Conservation (phyloP, 257 asterid species). For the Anisodus acutangulus region DNA sequence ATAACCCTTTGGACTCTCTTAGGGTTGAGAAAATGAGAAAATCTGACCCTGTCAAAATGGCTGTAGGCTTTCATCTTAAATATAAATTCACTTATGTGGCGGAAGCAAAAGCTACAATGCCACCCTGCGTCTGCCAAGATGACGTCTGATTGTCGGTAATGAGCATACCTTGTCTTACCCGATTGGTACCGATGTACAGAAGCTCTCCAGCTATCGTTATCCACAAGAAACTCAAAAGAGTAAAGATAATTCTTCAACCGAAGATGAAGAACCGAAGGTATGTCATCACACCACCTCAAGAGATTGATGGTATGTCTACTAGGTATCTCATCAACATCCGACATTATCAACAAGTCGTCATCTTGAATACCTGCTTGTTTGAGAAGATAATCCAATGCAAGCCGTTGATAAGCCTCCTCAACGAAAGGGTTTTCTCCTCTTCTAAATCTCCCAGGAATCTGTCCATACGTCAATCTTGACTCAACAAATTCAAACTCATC, state of each 20-base stretch:
- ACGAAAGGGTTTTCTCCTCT: slow-evolving; percentile 79
- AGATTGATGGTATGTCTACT: slow-evolving; percentile 76
- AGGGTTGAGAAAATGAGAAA: slow-evolving; percentile 65
- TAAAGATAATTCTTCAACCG: slow-evolving; percentile 73
- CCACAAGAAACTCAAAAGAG: slow-evolving; percentile 76
- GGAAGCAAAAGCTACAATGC: slow-evolving; percentile 89
- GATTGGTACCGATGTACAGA: slow-evolving; percentile 66
- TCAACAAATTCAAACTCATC: slow-evolving; percentile 65
- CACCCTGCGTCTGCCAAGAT: slow-evolving; percentile 76
- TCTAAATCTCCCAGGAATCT: slow-evolving; percentile 69
- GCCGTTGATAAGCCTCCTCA: slow-evolving; percentile 83
- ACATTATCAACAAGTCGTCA: slow-evolving; percentile 73
- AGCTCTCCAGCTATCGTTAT: slow-evolving; percentile 84
- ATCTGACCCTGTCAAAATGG: slow-evolving; percentile 74
- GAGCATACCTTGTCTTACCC: slow-evolving; percentile 82
- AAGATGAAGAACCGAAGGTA: slow-evolving; percentile 75
- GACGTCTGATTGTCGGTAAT: slow-evolving; percentile 70
- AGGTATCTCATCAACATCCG: slow-evolving; percentile 82
- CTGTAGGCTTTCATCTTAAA: slow-evolving; percentile 89
- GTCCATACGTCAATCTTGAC: slow-evolving; percentile 73
- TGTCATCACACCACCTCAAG: slow-evolving; percentile 78
- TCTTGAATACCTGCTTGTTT: slow-evolving; percentile 81
- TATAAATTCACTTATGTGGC: slow-evolving; percentile 61
- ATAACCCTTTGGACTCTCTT: slow-evolving; percentile 74
- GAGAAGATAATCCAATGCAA: slow-evolving; percentile 79